Evolutionary conservation across 1,284 basidiomycete genomes (phyloP), one percentile per base, ranked within the genome.

Genomic region (Filobasidium uniguttulatum): DNA sequence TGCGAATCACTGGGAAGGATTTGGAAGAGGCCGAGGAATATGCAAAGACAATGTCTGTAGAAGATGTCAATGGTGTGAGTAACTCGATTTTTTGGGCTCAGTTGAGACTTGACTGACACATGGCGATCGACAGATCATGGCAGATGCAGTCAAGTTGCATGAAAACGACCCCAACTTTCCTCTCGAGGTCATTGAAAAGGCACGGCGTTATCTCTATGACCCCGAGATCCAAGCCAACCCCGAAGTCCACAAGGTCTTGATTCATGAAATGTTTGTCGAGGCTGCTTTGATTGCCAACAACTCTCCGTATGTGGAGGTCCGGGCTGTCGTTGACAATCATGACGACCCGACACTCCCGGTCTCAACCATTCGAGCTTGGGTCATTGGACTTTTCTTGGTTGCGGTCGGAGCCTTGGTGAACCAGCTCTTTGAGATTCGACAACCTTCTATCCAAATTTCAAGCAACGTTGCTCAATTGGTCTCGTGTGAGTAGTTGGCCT

Each of bases 261-360:
- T 61, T 44, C 47, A 45, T 34, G 59, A 57, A 29, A 61, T 63
- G 59, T 58, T 60, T 46, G 49, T 62, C n/a, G 60, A 66, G 55
- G 60, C 62, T 1, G 46, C 62, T 10, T 50, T 66, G 31, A 33
- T 33, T n/a, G n/a, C 31, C 31, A n/a, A 33, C 31, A 93, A 98
- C 66, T 90, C 86, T 57, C 93, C 93, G 0, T 99, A 85, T 69
- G 84, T 89, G 0, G 94, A 98, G 72, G 90, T 96, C 5, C 79
- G 93, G 36, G 91, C 91, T 0, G 88, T 86, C 2, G 94, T 98
- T 9, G 94, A 90, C 41, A 97, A 97, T 63, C 83, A 91, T 56
- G 90, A 96, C 64, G 89, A 94, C 67, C 82, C 85, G 17, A 85
- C 90, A 53, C 94, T 94, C 87, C 88, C 88, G 2, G 65, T 67